Percentiles rank a stretch among this genome's conserved stretches.
These are phyloP conservation scores for Blastocystis sp. DNA, from an alignment of 352 stramenopile genomes.

Conservation along the genomic window DNA sequence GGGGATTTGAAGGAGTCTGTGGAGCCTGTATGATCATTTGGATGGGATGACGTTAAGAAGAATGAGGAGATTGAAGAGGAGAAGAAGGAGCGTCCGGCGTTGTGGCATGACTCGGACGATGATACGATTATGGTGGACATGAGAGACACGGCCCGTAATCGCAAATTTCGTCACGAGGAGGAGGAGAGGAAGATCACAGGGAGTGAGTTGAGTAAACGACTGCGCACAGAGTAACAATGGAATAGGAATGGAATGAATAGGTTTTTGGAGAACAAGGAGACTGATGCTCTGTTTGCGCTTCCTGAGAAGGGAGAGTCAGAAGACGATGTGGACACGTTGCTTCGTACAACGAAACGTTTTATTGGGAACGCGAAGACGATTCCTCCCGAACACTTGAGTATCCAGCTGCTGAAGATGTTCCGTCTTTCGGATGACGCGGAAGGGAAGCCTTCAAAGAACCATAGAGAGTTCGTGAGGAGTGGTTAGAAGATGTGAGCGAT, in stretches of 20 bases:
- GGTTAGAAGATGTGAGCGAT: background rate
- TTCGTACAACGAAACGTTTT: conserved; percentile 35
- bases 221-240: background rate
- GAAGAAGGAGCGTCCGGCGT: background rate
- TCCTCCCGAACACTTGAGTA: background rate
- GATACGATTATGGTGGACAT: background rate
- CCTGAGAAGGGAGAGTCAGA: background rate
- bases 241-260: background rate
- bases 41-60: background rate
- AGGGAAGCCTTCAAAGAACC: background rate
- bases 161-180: background rate
- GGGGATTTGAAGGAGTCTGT: background rate
- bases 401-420: background rate
- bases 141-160: background rate
- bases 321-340: background rate
- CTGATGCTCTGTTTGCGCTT: conserved; percentile 8
- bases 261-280: background rate
- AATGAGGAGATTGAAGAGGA: background rate
- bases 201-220: conserved; percentile 19
- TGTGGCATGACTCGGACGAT: conserved; percentile 39
- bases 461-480: background rate
- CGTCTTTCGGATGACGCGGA: background rate
- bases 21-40: background rate
- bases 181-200: background rate
- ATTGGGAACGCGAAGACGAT: background rate